Percentiles rank a stretch among this genome's conserved stretches.
These are phyloP conservation scores for Delitschia confertaspora DNA, from an alignment of 495 filamentous ascomycete species.

Conservation along the genomic window DNA sequence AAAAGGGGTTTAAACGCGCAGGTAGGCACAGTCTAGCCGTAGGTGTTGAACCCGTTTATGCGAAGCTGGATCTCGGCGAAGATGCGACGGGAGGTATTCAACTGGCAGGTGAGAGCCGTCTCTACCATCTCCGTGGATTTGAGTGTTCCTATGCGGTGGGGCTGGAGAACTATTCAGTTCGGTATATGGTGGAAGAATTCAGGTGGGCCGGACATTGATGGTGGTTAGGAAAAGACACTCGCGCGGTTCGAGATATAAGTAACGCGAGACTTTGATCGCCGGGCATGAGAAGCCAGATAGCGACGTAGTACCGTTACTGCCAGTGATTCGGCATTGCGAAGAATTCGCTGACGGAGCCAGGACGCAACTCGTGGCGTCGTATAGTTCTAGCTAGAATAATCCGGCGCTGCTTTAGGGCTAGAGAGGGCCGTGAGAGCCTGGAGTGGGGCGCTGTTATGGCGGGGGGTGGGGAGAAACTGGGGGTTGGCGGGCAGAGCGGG, in stretches of 20 bases:
- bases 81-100: conserved; percentile 29
- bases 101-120: conserved; percentile 20
- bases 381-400: conserved; percentile 10
- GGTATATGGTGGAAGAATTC: conserved; percentile 8
- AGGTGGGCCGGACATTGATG: conserved; percentile 3
- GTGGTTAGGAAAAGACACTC: no score
- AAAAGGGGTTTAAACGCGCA: not conserved
- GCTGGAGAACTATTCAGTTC: no score
- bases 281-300: conserved; percentile 20
- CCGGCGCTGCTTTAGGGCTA: no score
- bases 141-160: conserved; percentile 13
- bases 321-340: no score
- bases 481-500: no score
- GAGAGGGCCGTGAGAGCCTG: conserved; percentile 2
- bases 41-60: conserved; percentile 32
- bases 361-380: conserved; percentile 19
- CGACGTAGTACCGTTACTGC: conserved; percentile 24
- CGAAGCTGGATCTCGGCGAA: conserved; percentile 27
- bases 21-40: conserved; percentile 22
- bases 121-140: conserved; percentile 27
- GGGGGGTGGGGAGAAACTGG: not conserved
- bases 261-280: conserved; percentile 19
- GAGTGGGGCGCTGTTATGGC: not conserved
- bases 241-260: conserved; percentile 13
- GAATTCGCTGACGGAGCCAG: no score